A percentile compares a stretch with the other conserved stretches of the same genome.
phyloP scores from a whole-genome alignment of 2,329 filamentous ascomycete genomes.

The Pestalotiopsis sp. region DNA sequence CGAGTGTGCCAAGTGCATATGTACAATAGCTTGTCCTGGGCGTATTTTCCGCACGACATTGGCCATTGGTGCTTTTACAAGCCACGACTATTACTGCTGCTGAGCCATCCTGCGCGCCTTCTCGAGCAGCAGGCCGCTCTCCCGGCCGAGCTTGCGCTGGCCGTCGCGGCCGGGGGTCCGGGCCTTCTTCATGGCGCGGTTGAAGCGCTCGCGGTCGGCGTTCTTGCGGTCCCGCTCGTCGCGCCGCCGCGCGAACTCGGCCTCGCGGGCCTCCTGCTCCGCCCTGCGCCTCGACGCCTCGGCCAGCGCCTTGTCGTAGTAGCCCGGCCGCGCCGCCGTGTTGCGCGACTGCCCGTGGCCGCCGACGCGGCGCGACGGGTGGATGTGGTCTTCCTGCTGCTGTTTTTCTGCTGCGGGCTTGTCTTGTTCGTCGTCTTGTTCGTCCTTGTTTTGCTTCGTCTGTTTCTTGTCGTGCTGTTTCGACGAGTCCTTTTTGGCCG shows the following conservation, averaged over 20 bases:
- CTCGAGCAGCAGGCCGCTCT: slow-evolving; percentile 77
- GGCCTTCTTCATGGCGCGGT: slow-evolving; percentile 73
- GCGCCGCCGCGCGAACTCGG: slow-evolving; percentile 49
- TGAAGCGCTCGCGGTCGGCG: slow-evolving; percentile 66
- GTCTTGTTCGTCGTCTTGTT: neutral
- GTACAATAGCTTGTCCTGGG: neutral
- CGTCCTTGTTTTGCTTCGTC: neutral
- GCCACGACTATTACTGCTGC: neutral
- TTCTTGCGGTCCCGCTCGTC: slow-evolving; percentile 67
- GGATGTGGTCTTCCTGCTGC: neutral
- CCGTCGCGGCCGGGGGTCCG: slow-evolving; percentile 70
- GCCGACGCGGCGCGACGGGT: neutral
- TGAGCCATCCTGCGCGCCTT: slow-evolving; percentile 69
- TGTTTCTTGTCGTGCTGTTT: slow-evolving; percentile 24
- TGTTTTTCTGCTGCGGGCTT: neutral
- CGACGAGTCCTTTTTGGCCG: slow-evolving; percentile 12
- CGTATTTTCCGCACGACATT: neutral
- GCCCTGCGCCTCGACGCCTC: slow-evolving; percentile 46
- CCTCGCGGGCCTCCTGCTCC: slow-evolving; percentile 43
- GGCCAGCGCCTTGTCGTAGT: slow-evolving; percentile 66
- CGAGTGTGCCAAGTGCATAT: neutral
- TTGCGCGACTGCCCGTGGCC: slow-evolving; percentile 27
- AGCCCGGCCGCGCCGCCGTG: slow-evolving; percentile 53
- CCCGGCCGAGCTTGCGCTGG: slow-evolving; percentile 78
- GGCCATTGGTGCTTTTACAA: neutral